A percentile compares a stretch with the other conserved stretches of the same genome.
These are phyloP conservation scores for Penicillium verrucosum DNA, from an alignment of 2,329 filamentous ascomycete genomes.

Conservation along the genomic window DNA sequence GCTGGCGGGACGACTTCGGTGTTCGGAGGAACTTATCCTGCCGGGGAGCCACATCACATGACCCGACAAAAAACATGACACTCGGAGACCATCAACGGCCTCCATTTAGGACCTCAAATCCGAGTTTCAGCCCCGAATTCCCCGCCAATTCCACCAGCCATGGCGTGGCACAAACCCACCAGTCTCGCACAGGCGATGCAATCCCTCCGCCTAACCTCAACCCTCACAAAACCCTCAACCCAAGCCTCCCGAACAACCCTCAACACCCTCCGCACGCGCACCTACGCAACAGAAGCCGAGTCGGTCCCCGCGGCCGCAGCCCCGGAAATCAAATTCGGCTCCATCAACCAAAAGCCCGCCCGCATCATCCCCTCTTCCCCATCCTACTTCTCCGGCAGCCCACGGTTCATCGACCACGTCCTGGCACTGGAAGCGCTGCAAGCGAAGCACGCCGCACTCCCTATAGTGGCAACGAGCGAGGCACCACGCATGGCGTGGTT, in stretches of 20 bases:
- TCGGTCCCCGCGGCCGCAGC: constrained; percentile 21
- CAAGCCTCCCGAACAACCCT: constrained; percentile 44
- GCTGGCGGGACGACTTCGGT: constrained; percentile 14
- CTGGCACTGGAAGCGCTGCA: constrained; percentile 70
- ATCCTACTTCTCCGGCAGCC: constrained; percentile 90
- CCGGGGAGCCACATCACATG: constrained; percentile 17
- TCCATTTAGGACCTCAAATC: not conserved
- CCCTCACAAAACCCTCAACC: constrained; percentile 27
- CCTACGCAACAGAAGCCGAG: constrained; percentile 30
- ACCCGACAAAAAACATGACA: constrained; percentile 22
- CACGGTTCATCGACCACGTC: constrained; percentile 80
- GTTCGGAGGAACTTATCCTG: constrained; percentile 20
- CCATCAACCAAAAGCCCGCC: constrained; percentile 48
- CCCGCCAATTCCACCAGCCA: constrained; percentile 17
- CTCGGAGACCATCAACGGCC: constrained; percentile 6
- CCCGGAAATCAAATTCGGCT: constrained; percentile 34
- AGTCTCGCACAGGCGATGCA: constrained; percentile 36
- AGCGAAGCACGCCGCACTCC: constrained; percentile 69
- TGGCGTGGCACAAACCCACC: constrained; percentile 40
- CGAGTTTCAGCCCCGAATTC: not conserved
- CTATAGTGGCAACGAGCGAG: constrained; percentile 62
- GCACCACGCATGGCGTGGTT: constrained; percentile 77
- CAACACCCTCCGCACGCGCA: constrained; percentile 21
- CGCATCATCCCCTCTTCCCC: constrained; percentile 79
- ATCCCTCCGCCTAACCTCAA: constrained; percentile 27